Evolutionary conservation across 2,329 filamentous ascomycete genomes (phyloP).

Genomic region (Scedosporium boydii): DNA sequence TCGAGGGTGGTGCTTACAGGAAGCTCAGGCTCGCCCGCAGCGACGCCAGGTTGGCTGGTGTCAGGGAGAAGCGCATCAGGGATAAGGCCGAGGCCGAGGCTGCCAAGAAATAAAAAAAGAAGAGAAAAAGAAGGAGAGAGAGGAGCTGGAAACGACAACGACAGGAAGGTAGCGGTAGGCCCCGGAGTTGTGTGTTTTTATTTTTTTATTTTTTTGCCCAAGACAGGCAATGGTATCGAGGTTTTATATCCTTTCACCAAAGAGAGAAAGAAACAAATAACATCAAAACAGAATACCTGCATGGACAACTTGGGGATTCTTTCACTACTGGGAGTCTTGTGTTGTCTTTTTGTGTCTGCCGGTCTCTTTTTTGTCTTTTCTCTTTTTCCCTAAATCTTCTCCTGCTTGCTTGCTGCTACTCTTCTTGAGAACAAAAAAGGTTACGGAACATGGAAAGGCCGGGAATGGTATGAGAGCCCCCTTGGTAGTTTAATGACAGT

Average conservation of each 20-base stretch:
- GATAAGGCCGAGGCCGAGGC: conserved; percentile 76
- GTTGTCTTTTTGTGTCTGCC: conserved; percentile 1
- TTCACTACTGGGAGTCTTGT: neutral
- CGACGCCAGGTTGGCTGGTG: conserved; percentile 72
- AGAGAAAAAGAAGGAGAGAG: conserved; percentile 10
- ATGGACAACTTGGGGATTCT: neutral
- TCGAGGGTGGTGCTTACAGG: conserved; percentile 78
- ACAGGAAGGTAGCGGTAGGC: neutral
- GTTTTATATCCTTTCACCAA: neutral
- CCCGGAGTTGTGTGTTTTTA: conserved; percentile 3
- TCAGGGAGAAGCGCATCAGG: conserved; percentile 86
- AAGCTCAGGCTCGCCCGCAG: conserved; percentile 76
- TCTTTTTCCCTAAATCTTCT: neutral
- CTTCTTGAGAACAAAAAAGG: neutral
- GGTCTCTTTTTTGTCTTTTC: neutral
- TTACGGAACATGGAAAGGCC: neutral
- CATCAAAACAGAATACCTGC: neutral
- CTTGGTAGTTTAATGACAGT: conserved; percentile 4
- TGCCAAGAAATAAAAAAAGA: conserved; percentile 67
- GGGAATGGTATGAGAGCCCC: neutral
- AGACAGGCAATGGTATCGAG: too few relatives aligned
- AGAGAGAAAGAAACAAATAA: neutral
- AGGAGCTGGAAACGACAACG: conserved; percentile 4
- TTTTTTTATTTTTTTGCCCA: neutral
- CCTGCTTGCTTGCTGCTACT: neutral